Conservation (phyloP, 176 grass and related monocot species). For the Hordeum marinum region DNA sequence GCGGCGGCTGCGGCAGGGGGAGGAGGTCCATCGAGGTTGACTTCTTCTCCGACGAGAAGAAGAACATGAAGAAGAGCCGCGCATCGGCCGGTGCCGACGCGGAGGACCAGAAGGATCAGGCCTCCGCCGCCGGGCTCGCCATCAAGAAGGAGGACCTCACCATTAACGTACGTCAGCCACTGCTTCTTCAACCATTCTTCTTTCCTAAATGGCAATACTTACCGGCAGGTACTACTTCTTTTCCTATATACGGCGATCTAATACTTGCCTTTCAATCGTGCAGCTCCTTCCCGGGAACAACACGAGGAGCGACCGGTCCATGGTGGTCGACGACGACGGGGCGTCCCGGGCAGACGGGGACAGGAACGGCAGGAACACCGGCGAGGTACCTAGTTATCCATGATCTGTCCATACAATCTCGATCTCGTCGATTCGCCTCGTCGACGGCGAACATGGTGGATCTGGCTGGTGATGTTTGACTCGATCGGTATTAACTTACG, state of each 20-base stretch:
- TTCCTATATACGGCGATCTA: not conserved
- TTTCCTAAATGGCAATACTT: not conserved
- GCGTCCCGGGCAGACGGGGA: not conserved
- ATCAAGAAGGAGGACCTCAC: constrained; percentile 65
- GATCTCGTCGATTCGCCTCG: not conserved
- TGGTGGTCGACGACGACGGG: constrained; percentile 46
- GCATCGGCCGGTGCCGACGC: not conserved
- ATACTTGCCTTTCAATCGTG: not conserved
- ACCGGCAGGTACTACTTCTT: not conserved
- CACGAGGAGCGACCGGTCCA: constrained; percentile 59
- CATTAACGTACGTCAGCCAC: constrained; percentile 54
- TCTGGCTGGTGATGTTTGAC: not conserved
- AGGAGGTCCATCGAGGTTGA: constrained; percentile 69
- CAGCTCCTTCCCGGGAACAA: constrained; percentile 51
- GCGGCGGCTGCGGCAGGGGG: not conserved
- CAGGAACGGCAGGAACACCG: constrained; percentile 24
- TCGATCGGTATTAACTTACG: not conserved
- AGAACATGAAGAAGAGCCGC: constrained; percentile 36
- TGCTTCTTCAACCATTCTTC: not conserved
- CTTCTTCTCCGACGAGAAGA: constrained; percentile 90
- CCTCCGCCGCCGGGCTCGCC: constrained; percentile 10
- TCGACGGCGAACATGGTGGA: not conserved
- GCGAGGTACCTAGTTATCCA: constrained; percentile 37
- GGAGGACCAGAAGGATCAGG: not conserved
- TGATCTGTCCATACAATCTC: not conserved